Evolutionary conservation across 2,329 filamentous ascomycete genomes (phyloP).

Genomic region (Sordariomycetes sp.): DNA sequence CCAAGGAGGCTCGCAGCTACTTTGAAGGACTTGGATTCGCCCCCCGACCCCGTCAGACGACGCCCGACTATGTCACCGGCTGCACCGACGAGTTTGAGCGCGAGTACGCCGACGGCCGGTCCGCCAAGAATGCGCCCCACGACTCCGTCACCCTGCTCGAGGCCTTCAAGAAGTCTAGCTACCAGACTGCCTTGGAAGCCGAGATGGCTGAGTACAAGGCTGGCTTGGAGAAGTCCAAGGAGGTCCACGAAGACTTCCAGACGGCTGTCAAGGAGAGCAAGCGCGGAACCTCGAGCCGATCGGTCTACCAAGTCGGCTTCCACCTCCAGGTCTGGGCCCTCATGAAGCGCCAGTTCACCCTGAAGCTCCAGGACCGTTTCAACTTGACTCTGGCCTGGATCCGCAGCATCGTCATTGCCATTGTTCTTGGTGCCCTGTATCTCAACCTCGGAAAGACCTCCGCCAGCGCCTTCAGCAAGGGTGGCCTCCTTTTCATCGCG

Average conservation of each 20-base stretch:
- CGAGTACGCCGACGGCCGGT: conserved; percentile 61
- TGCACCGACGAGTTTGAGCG: conserved; percentile 81
- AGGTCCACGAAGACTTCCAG: conserved; percentile 67
- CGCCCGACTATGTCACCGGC: conserved; percentile 72
- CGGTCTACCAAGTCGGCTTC: conserved; percentile 77
- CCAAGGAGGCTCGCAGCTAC: conserved; percentile 58
- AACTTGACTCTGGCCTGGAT: conserved; percentile 66
- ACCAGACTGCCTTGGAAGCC: conserved; percentile 43
- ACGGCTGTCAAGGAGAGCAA: conserved; percentile 70
- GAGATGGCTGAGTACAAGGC: conserved; percentile 66
- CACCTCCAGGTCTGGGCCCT: conserved; percentile 74
- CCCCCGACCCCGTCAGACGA: conserved; percentile 68
- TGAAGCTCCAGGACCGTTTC: conserved; percentile 81
- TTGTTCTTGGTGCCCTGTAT: conserved; percentile 74
- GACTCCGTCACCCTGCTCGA: conserved; percentile 56
- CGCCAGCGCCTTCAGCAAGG: conserved; percentile 69
- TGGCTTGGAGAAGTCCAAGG: conserved; percentile 53
- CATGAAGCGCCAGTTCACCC: conserved; percentile 74
- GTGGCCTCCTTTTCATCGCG: conserved; percentile 71
- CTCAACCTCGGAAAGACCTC: conserved; percentile 57
- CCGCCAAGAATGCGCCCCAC: conserved; percentile 57
- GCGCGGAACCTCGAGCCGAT: conserved; percentile 62
- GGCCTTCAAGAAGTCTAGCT: conserved; percentile 60
- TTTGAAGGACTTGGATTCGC: conserved; percentile 72
- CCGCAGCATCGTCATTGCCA: conserved; percentile 59